These are phyloP conservation scores for Lanmaoa pseudosensibilis DNA, from an alignment of 768 basidiomycete genomes.

Conservation along the genomic window DNA sequence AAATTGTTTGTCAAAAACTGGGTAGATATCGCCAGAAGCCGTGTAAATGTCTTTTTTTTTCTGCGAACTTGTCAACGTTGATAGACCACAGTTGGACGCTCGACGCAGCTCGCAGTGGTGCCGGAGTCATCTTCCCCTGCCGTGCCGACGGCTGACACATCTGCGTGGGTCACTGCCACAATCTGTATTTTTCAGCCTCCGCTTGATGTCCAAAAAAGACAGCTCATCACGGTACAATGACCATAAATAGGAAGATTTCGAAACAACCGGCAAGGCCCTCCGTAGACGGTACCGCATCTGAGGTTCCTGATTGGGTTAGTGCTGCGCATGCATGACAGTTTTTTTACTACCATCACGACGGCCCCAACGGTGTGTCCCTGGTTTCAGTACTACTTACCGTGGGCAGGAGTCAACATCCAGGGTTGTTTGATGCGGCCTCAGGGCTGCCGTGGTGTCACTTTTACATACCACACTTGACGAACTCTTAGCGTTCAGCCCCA, in stretches of 20 bases:
- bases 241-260: too few species aligned
- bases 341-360: too few species aligned
- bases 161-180: conserved; percentile 9
- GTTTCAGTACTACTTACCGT: background rate
- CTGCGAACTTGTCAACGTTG: background rate
- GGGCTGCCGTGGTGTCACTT: background rate
- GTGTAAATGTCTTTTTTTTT: background rate
- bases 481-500: background rate
- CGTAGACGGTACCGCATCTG: too few species aligned
- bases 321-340: too few species aligned
- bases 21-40: background rate
- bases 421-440: background rate
- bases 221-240: too few species aligned
- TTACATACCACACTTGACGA: background rate
- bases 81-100: conserved; percentile 9
- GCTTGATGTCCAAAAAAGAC: too few species aligned
- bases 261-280: too few species aligned
- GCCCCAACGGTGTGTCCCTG: background rate
- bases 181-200: conserved; percentile 4
- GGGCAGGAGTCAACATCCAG: background rate
- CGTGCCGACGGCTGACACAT: conserved; percentile 26
- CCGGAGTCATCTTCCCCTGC: background rate
- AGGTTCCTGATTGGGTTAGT: too few species aligned
- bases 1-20: conserved; percentile 35
- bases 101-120: conserved; percentile 1